Evolutionary conservation across 78 protist genomes (phyloP).

Genomic region (Tieghemostelium lacteum): DNA sequence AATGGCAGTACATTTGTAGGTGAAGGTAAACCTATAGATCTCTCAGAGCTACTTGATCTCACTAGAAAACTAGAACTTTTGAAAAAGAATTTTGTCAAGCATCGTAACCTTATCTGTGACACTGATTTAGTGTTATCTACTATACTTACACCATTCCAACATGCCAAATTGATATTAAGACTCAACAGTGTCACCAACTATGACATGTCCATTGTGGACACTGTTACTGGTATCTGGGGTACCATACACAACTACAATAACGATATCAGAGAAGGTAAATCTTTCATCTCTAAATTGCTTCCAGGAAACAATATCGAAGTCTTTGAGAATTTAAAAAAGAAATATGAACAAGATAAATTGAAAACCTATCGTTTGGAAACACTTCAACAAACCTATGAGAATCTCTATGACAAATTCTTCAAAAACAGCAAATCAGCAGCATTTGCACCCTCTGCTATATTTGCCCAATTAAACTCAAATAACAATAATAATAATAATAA

Average conservation of each 20-base stretch:
- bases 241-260: conserved; percentile 7
- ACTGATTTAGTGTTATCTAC: conserved; percentile 57
- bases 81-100: conserved; percentile 71
- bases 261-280: conserved; percentile 3
- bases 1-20: not conserved
- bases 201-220: conserved; percentile 49
- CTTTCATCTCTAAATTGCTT: conserved; percentile 19
- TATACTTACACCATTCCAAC: conserved; percentile 62
- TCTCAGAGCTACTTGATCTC: conserved; percentile 58
- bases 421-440: not conserved
- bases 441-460: not conserved
- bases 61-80: conserved; percentile 50
- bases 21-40: not conserved
- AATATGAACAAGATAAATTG: conserved; percentile 1
- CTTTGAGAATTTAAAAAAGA: conserved; percentile 19
- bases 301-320: conserved; percentile 37
- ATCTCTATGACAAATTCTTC: conserved; percentile 32
- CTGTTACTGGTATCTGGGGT: conserved; percentile 61
- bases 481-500: conserved; percentile 5
- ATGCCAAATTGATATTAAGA: conserved; percentile 57
- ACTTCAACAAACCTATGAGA: conserved; percentile 36
- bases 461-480: not conserved
- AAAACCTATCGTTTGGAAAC: conserved; percentile 17
- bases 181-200: conserved; percentile 62
- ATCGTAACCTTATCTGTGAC: conserved; percentile 66